These are phyloP conservation scores for Wakefieldia striispora DNA, from an alignment of 768 basidiomycete genomes.

Conservation along the genomic window DNA sequence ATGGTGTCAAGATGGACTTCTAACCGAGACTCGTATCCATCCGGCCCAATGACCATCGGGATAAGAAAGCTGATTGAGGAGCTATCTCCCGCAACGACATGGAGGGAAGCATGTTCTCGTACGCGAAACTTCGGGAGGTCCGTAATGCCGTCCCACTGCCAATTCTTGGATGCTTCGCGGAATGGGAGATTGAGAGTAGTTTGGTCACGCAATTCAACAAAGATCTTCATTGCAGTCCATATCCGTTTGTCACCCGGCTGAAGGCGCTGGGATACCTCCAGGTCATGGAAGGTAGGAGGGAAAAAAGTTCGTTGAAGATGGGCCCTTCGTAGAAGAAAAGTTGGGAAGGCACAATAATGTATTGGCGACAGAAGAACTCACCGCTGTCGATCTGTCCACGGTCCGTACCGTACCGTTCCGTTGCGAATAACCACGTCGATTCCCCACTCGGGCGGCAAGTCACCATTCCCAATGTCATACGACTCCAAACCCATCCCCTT, in stretches of 20 bases:
- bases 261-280: conserved; percentile 54
- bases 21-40: conserved; percentile 77
- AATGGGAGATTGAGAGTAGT: conserved; percentile 86
- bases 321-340: conserved; percentile 41
- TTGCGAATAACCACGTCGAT: conserved; percentile 78
- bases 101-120: conserved; percentile 70
- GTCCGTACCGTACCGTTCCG: conserved; percentile 81
- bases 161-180: conserved; percentile 92
- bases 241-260: conserved; percentile 76
- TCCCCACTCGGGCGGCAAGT: conserved; percentile 90
- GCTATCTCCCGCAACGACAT: conserved; percentile 69
- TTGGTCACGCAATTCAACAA: conserved; percentile 75
- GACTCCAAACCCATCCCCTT: conserved; percentile 39
- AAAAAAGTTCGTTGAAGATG: conserved; percentile 83
- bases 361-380: conserved; percentile 25
- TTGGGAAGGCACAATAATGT: conserved; percentile 2
- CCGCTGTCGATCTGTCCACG: conserved; percentile 97
- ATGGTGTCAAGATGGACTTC: conserved; percentile 82
- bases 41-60: conserved; percentile 70
- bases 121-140: conserved; percentile 50
- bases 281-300: conserved; percentile 72
- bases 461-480: conserved; percentile 83
- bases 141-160: conserved; percentile 80
- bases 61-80: conserved; percentile 85
- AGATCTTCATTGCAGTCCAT: conserved; percentile 80